Base-by-base conservation (phyloP, 495 filamentous ascomycete species). In the Baudoinia panamericana region DNA sequence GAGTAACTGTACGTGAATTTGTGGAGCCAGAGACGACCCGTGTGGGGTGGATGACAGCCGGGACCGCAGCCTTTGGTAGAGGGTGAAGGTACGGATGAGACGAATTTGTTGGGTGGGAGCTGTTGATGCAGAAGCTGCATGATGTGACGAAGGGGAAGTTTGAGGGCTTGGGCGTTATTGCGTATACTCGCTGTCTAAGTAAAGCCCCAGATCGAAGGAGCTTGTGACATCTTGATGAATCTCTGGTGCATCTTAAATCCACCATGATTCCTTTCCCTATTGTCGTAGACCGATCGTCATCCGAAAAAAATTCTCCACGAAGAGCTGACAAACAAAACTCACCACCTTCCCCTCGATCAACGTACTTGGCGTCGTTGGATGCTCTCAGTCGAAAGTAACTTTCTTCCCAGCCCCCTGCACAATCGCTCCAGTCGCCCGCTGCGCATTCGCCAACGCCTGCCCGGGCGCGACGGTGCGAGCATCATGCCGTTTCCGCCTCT, bases 331-430 rank as follows among this genome's bases (percentile, higher is more conserved):
- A n/a, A n/a, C n/a, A n/a, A n/a, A n/a, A n/a, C n/a, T n/a, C n/a
- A n/a, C n/a, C n/a, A n/a, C n/a, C n/a, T n/a, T n/a, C n/a, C n/a
- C n/a, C n/a, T n/a, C n/a, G n/a, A n/a, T n/a, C n/a, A n/a, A n/a
- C n/a, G n/a, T n/a, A n/a, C n/a, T n/a, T n/a, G n/a, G n/a, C n/a
- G n/a, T n/a, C 25, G 25, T n/a, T 27, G 7, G 7, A 9, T 17
- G 17, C 34, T 20, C n/a, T 39, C 24, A 45, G 48, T 83, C 82
- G 61, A 95, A 93, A 0, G 72, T 83, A 33, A 69, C 74, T 65
- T 90, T 95, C 65, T 76, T 84, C 30, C 90, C 90, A 45, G 78
- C 66, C n/a, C 68, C 63, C 56, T 80, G 76, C 11, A 86, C 79
- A 58, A 90, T 83, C 7, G 75, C 82, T 34, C 82, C 82, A 24